These are phyloP conservation scores for Pleurotus giganteus DNA, from an alignment of 768 basidiomycete species.

Conservation along the genomic window DNA sequence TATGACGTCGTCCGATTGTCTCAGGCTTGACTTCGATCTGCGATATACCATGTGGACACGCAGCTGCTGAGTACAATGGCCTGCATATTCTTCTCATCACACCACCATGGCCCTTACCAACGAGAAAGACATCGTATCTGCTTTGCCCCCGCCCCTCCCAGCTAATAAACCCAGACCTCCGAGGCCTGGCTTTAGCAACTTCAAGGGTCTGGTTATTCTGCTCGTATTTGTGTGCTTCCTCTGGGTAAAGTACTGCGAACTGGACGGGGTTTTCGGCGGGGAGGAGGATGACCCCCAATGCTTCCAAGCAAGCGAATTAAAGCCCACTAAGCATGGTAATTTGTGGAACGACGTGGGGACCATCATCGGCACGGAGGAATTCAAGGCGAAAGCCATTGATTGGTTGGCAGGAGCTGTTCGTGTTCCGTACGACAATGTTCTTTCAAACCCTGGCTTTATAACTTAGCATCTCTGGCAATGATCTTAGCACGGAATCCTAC, in stretches of 20 bases:
- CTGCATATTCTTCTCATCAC: background rate
- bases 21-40: too few relatives aligned
- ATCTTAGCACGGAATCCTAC: conserved; percentile 51
- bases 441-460: background rate
- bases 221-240: background rate
- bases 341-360: conserved; percentile 33
- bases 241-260: background rate
- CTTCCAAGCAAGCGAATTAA: conserved; percentile 34
- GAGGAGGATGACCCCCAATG: conserved; percentile 18
- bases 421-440: conserved; percentile 32
- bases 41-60: background rate
- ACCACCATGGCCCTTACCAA: background rate
- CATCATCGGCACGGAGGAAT: conserved; percentile 31
- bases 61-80: background rate
- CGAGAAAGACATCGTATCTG: background rate
- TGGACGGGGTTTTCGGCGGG: background rate
- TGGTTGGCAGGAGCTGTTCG: conserved; percentile 51
- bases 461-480: background rate
- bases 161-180: background rate
- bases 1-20: too few relatives aligned
- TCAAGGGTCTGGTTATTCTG: background rate
- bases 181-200: background rate
- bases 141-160: background rate
- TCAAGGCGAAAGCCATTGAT: conserved; percentile 38
- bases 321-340: conserved; percentile 37